Evolutionary conservation across 805 yeast species (phyloP), one percentile per base, ranked within the genome.

Genomic region (Pichia cabralensis): DNA sequence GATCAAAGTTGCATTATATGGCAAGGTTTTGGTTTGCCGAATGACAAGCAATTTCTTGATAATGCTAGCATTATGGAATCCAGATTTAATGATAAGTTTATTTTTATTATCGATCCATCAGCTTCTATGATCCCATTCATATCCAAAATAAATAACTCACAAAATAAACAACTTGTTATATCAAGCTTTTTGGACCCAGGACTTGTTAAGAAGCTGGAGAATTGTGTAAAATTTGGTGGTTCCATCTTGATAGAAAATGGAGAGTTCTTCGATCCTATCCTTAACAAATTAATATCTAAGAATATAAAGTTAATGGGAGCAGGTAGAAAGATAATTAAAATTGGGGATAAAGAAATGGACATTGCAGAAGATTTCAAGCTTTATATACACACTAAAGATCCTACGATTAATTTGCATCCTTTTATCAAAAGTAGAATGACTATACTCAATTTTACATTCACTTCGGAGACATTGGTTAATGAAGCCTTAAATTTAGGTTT

Each of bases 191-290:
- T 80, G 28, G 85, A 81, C 46, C 69, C 65, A 5, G 71, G 79
- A 0, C 82, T 77, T 50, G 51, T 69, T 3, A 77, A 75, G 43
- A 80, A 74, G 28, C 49, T 89, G 12, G 95, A 86, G 50, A 80
- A 84, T 47, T 79, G 94, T 0, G 51, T 88, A 19, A 62, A 92
- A 43, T 88, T 88, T 63, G 96, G 97, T 5, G 85, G 83, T 3
- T 47, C 71, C 1, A 60, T 89, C 7, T 49, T 88, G 11, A 65
- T 89, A 13, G 74, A 74, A 44, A 89, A 89, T 56, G 86, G 88
- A 4, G 96, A 89, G 48, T 60, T 67, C 43, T 76, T 71, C 48
- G 89, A 89, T 50, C 94, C 96, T 0, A 57, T 82, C 7, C 49
- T 89, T 9, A 71, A 71, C 37, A 65, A 80, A 0, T 55, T 89